Evolutionary conservation across 139 green algal species (phyloP).

Genomic region (Gonium pectorale): DNA sequence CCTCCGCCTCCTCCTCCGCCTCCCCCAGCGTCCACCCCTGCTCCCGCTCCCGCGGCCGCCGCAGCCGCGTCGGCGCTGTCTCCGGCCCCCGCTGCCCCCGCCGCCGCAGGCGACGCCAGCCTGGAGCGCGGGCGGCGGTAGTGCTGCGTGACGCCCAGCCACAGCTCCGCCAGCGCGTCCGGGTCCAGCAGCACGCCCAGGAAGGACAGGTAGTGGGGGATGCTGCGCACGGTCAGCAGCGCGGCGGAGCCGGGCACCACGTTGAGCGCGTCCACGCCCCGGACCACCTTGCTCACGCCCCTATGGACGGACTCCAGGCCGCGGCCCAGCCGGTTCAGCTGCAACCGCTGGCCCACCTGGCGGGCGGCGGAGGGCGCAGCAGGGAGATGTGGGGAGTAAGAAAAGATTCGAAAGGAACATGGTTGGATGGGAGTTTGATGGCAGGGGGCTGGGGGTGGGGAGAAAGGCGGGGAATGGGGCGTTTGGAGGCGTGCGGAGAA

Average conservation of each 20-base stretch:
- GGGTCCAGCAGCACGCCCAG: conserved; percentile 23
- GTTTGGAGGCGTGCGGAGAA: too few relatives aligned
- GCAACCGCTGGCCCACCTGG: neutral
- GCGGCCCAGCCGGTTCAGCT: neutral
- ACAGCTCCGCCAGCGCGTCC: conserved; percentile 20
- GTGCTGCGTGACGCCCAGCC: conserved; percentile 18
- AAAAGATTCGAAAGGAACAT: too few relatives aligned
- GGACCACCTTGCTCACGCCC: neutral
- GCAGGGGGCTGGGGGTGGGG: too few relatives aligned
- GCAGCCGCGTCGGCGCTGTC: neutral
- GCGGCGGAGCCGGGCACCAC: neutral
- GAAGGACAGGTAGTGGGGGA: conserved; percentile 29
- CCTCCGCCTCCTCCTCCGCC: neutral
- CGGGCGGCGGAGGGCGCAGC: too few relatives aligned
- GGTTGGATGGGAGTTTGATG: too few relatives aligned
- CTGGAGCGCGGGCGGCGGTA: neutral
- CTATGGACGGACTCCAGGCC: neutral
- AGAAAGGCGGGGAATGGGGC: too few relatives aligned
- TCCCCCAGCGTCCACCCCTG: neutral
- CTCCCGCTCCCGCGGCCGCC: neutral
- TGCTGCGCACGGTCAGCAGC: neutral
- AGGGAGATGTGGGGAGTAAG: too few relatives aligned
- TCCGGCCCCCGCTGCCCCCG: neutral
- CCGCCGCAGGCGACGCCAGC: neutral
- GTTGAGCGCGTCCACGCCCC: neutral